Percentiles rank a stretch among this genome's conserved stretches.
Evolutionary conservation across 371 early-diverging fungal species (phyloP).

Genomic region (Cokeromyces recurvatus): DNA sequence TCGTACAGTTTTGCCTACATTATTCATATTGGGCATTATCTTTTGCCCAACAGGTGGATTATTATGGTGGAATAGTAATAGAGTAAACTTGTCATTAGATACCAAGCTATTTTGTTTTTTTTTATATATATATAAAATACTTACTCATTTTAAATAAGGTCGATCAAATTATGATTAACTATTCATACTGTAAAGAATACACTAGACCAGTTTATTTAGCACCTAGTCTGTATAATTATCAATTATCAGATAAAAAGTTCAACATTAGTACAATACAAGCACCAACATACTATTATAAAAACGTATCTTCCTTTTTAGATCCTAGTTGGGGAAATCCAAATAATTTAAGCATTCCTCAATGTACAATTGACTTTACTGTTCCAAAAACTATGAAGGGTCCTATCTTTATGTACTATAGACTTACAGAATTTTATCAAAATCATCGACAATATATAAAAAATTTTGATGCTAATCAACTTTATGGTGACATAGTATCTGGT

Average conservation of each 20-base stretch:
- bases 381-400: constrained; percentile 68
- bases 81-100: too few relatives aligned
- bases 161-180: constrained; percentile 84
- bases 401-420: constrained; percentile 90
- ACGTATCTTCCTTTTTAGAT: constrained; percentile 28
- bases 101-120: too few relatives aligned
- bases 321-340: constrained; percentile 35
- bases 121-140: background rate
- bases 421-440: constrained; percentile 99
- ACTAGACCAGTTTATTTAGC: constrained; percentile 27
- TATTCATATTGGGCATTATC: constrained; percentile 85
- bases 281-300: constrained; percentile 30
- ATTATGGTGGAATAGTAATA: constrained; percentile 68
- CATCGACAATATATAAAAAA: constrained; percentile 95
- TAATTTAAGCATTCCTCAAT: constrained; percentile 44
- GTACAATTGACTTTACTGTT: constrained; percentile 76
- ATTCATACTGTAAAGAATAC: constrained; percentile 73
- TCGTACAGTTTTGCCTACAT: constrained; percentile 86
- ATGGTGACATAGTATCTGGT: constrained; percentile 45
- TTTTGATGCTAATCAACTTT: constrained; percentile 78
- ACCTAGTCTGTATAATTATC: constrained; percentile 14
- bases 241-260: constrained; percentile 11
- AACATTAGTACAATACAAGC: constrained; percentile 13
- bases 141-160: constrained; percentile 14
- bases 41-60: constrained; percentile 91